Percentiles rank a stretch among this genome's conserved stretches.
Conservation (phyloP, 1,284 basidiomycete genomes). For the Boletellus deceptivus region DNA sequence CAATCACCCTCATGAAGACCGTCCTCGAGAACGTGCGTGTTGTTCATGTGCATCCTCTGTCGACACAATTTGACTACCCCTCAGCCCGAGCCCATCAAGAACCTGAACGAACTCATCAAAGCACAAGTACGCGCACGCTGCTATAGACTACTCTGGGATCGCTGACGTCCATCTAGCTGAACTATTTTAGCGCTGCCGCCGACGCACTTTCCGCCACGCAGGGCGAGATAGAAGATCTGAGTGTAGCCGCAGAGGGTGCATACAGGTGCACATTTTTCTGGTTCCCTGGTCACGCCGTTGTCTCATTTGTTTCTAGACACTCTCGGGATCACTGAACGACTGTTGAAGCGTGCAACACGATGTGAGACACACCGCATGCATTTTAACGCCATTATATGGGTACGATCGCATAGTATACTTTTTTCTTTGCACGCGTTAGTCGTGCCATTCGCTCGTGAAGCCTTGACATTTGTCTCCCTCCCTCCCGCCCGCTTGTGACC, state of each 20-base stretch:
- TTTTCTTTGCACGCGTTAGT: neutral
- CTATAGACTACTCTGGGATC: neutral
- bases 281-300: neutral
- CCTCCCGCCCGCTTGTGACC: slow-evolving; percentile 1
- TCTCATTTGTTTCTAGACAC: slow-evolving; percentile 51
- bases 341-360: neutral
- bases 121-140: slow-evolving; percentile 54
- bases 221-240: slow-evolving; percentile 88
- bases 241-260: slow-evolving; percentile 86
- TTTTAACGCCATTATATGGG: slow-evolving; percentile 7
- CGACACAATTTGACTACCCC: too few relatives aligned
- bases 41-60: too few relatives aligned
- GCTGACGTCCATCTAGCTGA: slow-evolving; percentile 50
- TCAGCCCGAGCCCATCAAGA: slow-evolving; percentile 93
- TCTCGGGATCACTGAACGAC: slow-evolving; percentile 72
- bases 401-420: slow-evolving; percentile 15
- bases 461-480: neutral
- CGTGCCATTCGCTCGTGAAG: neutral
- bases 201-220: slow-evolving; percentile 82
- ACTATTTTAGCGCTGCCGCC: slow-evolving; percentile 82
- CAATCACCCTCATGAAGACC: slow-evolving; percentile 97
- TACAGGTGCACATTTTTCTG: slow-evolving; percentile 61
- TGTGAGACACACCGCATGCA: neutral
- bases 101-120: slow-evolving; percentile 89
- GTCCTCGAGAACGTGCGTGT: slow-evolving; percentile 88